Evolutionary conservation across 2,329 filamentous ascomycete genomes (phyloP), one percentile per base, ranked within the genome.

Genomic region (Sporothrix mexicana): DNA sequence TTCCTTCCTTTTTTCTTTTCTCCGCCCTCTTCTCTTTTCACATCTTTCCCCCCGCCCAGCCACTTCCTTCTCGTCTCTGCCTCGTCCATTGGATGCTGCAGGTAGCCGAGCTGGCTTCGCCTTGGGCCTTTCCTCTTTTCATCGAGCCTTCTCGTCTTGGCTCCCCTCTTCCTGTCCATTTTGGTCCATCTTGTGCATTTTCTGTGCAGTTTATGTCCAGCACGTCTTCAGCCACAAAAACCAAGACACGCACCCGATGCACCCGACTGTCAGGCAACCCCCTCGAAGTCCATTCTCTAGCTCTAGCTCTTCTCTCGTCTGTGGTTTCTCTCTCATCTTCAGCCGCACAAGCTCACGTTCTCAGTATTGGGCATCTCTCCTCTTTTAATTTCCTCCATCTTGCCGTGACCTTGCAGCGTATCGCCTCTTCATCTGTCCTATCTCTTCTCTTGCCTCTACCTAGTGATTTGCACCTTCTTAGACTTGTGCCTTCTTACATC

Each of bases 61-160:
- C 59, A 64, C 41, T 45, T 64, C 59, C 15, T 64, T 13, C 59
- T 43, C 59, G 10, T 64, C 36, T 64, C 59, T 64, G 57, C 57
- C 49, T 53, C 7, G 49, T 17, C 25, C 13, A 61, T 41, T 41
- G 25, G 57, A 61, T 61, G 57, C 57, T 61, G 57, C 57, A 61
- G 57, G 30, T 15, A 61, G 41, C 57, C 57, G 57, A 61, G 57
- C 13, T 17, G 57, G 25, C 57, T 62, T 62, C 36, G 57, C 57
- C 57, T 62, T 12, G 30, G 7, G 30, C 23, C 17, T 62, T 62
- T 43, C 36, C 57, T 62, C 57, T 20, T 20, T 20, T 30, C 30
- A 36, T 36, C 30, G 30, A 36, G 30, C 5, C 30, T 36, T 36
- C 7, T 36, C 30, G 30, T 62, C 30, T 25, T 61, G 30, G 5